Base-by-base conservation (phyloP, 2,329 filamentous ascomycete genomes). In the Xylaria sp. region DNA sequence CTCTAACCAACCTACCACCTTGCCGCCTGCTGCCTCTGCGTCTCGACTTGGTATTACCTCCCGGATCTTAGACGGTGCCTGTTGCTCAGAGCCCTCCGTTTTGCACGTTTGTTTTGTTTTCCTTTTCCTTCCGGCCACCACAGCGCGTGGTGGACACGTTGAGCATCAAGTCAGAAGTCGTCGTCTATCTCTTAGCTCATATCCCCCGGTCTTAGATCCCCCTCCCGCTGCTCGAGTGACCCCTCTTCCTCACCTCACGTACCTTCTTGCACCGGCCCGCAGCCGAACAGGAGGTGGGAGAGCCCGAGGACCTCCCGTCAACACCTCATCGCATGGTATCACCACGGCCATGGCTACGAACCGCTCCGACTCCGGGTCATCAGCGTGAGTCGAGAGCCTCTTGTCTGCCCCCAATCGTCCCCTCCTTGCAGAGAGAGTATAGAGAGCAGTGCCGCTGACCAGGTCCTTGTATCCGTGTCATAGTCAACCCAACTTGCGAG, bases 401-500 rank as follows among this genome's bases (percentile, higher is more conserved):
- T 41, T 28, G 23, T 55, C 20, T 23, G 9, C 13, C 34, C 25
- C 25, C 61, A 7, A 41, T 41, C 39, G 15, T 50, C 53, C 67
- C 50, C 63, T 65, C 68, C 64, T 69, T 75, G 56, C 39, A 68
- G 60, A 66, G 39, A n/a, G n/a, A n/a, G n/a, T n/a, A n/a, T 45
- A 48, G 36, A 39, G 36, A 39, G 36, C 45, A 48, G 13, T 53
- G 45, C 25, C 72, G 69, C 81, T 81, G 72, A 83, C 77, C 60
- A 53, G 36, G 30, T 48, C 50, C 18, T 67, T 41, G 52, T 61
- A 30, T 59, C 62, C 60, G 63, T 58, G 58, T 71, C 15, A 69
- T 76, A 93, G 91, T 81, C 89, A 91, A 83, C 89, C 93, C 78
- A 98, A 97, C 83, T 86, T 98, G 78, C 90, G 95, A 83, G 89